Base-by-base conservation (phyloP, 805 yeast species). In the Jamesozyma lodderae region DNA sequence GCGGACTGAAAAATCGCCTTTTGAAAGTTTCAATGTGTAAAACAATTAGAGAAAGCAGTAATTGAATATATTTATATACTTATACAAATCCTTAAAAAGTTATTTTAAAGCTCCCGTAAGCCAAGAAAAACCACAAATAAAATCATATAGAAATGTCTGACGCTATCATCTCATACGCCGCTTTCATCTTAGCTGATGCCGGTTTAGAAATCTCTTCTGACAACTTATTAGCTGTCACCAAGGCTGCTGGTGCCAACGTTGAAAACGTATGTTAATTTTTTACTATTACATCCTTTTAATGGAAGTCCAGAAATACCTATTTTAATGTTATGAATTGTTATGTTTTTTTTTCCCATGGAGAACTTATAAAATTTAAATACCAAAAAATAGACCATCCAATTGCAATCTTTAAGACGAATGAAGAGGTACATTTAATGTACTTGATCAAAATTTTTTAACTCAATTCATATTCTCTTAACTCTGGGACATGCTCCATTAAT, bases 111-210 rank as follows among this genome's bases (percentile, higher is more conserved):
- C 31, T n/a, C n/a, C 15, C 33, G 33, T 29, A 29, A 35, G 33
- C 38, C 10, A 24, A 24, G 26, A 13, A 24, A 24, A 24, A 11
- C 8, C 21, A 29, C 18, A 17, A 29, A n/a, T 7, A 17, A 17
- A 6, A 29, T 8, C 40, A 36, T 26, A 36, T 37, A 41, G 33
- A 43, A 67, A 85, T 85, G 95, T 83, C 94, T 70, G 94, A 87
- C 78, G 81, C 95, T 67, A 77, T 88, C 63, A 85, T 86, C 66
- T 86, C 96, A 57, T 87, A 85, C 80, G 97, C 98, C 69, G 94
- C 98, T 67, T 81, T 90, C 71, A 88, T 90, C 75, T 77, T 90
- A 70, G 96, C 97, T 57, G 98, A 90, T 67, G 90, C 96, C 62
- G 96, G 87, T 68, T 72, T 86, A 64, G 96, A 88, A 69, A 76